phyloP scores from a whole-genome alignment of 1,139 yeast genomes.

The Geotrichum phurueaensis region DNA sequence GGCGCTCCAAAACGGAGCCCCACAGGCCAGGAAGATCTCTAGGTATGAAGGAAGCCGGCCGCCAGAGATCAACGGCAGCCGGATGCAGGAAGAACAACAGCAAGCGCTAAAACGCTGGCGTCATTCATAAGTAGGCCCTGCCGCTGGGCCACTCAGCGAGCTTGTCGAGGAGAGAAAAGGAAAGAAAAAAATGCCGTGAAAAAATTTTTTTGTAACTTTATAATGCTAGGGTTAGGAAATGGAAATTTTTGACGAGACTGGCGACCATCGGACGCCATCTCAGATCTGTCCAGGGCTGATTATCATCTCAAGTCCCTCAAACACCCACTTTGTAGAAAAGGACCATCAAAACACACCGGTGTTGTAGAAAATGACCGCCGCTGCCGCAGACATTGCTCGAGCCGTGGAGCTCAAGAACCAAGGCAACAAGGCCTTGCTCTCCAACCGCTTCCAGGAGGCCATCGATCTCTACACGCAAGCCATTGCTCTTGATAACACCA shows the following conservation, averaged over 20 bases:
- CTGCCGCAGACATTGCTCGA: not conserved
- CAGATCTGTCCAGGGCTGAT: not conserved
- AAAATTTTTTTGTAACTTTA: not conserved
- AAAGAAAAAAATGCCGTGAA: not conserved
- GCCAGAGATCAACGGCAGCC: conserved; percentile 8
- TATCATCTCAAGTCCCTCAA: not conserved
- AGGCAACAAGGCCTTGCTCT: conserved; percentile 69
- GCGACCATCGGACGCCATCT: not conserved
- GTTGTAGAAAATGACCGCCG: not conserved
- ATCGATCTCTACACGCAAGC: conserved; percentile 69
- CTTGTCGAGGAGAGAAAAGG: conserved; percentile 3
- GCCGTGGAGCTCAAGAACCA: conserved; percentile 45
- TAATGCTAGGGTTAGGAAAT: not conserved
- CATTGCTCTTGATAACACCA: conserved; percentile 58
- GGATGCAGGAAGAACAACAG: not conserved
- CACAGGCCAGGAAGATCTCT: conserved; percentile 18
- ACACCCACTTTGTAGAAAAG: not conserved
- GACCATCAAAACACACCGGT: not conserved
- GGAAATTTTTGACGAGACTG: not conserved
- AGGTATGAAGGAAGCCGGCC: conserved; percentile 9
- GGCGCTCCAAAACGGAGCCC: conserved; percentile 22
- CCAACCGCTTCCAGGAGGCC: conserved; percentile 60
- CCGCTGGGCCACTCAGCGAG: conserved; percentile 8
- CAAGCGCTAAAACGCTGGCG: not conserved
- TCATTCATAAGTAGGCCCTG: conserved; percentile 6